Evolutionary conservation across 768 basidiomycete species (phyloP).

Genomic region (Auriscalpium microsporum): DNA sequence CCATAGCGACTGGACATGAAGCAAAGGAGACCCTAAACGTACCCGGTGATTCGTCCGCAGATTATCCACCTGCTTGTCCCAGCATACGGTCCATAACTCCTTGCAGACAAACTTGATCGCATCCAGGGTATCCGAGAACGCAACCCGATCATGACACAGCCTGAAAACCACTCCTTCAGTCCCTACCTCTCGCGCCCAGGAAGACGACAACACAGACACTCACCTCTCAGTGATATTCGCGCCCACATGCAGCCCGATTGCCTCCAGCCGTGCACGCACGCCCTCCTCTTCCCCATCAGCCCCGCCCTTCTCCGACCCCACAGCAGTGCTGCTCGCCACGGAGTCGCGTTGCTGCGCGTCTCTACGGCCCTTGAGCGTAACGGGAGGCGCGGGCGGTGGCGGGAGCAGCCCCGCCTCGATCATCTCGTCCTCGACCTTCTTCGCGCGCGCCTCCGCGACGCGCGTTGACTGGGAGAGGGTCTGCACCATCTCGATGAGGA

Average conservation of each 20-base stretch:
- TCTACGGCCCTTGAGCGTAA: constrained; percentile 31
- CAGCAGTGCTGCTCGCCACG: constrained; percentile 13
- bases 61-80: constrained; percentile 95
- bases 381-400: constrained; percentile 33
- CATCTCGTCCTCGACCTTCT: constrained; percentile 72
- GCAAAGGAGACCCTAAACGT: constrained; percentile 17
- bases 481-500: constrained; percentile 73
- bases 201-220: constrained; percentile 16
- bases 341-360: constrained; percentile 30
- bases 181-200: not conserved
- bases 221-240: constrained; percentile 82
- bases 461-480: constrained; percentile 67
- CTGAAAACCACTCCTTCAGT: constrained; percentile 29
- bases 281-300: constrained; percentile 70
- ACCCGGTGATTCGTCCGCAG: constrained; percentile 91
- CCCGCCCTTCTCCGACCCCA: constrained; percentile 12
- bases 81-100: constrained; percentile 86
- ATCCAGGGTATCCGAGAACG: constrained; percentile 80
- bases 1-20: not conserved
- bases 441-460: constrained; percentile 58
- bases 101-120: constrained; percentile 95
- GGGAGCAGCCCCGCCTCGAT: constrained; percentile 67
- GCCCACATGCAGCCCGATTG: constrained; percentile 81
- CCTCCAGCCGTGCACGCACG: constrained; percentile 60
- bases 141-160: constrained; percentile 62